A percentile compares a stretch with the other conserved stretches of the same genome.
phyloP scores from a whole-genome alignment of 345 rosid genomes.

The Eutrema yunnanense region DNA sequence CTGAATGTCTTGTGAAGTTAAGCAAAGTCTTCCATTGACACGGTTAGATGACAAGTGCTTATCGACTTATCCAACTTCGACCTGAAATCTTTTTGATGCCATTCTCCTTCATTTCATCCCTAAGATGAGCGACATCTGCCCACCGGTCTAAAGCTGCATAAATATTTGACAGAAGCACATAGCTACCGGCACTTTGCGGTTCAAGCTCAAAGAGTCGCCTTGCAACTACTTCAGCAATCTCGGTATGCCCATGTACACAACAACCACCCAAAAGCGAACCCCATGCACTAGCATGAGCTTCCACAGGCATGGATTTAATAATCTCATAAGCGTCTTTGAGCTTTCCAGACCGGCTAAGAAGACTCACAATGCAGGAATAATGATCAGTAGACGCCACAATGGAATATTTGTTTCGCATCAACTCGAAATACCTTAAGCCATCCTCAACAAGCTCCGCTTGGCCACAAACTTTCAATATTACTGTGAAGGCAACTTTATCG shows the following conservation, averaged over 20 bases:
- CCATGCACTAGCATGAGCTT: slow-evolving; percentile 59
- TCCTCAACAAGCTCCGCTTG: slow-evolving; percentile 53
- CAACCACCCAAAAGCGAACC: slow-evolving; percentile 70
- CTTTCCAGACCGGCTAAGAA: slow-evolving; percentile 56
- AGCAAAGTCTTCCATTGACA: neutral
- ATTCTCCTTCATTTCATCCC: slow-evolving; percentile 56
- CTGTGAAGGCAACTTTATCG: slow-evolving; percentile 64
- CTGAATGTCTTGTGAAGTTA: neutral
- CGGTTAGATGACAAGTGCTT: neutral
- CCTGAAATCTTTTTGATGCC: slow-evolving; percentile 58
- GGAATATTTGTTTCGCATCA: slow-evolving; percentile 41
- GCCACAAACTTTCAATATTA: slow-evolving; percentile 57
- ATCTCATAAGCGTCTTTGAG: slow-evolving; percentile 51
- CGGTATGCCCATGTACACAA: slow-evolving; percentile 41
- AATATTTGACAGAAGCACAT: slow-evolving; percentile 64
- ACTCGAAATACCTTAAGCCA: slow-evolving; percentile 46
- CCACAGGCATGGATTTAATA: slow-evolving; percentile 47
- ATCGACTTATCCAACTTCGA: slow-evolving; percentile 39
- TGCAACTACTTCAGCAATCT: slow-evolving; percentile 53
- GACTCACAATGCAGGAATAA: slow-evolving; percentile 63
- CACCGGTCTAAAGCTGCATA: slow-evolving; percentile 64
- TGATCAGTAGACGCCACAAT: slow-evolving; percentile 55
- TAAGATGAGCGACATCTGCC: slow-evolving; percentile 50
- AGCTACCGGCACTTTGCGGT: slow-evolving; percentile 52
- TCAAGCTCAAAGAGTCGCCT: slow-evolving; percentile 48